Evolutionary conservation across 106 monocot genomes (phyloP).

Genomic region (Dactylorhiza incarnata): DNA sequence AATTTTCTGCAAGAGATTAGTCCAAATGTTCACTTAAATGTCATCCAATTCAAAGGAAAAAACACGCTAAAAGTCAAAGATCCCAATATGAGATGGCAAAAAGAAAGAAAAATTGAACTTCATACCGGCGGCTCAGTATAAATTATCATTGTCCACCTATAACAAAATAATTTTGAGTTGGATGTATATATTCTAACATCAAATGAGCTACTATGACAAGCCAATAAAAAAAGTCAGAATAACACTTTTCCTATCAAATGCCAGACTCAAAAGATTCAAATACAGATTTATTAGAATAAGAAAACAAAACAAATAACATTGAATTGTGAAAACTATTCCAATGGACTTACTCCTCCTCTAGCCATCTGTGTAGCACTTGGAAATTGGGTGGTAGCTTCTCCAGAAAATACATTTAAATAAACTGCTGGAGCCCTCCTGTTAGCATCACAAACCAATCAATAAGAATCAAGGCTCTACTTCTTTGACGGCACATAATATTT

Average conservation of each 20-base stretch:
- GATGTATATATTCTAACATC: no score
- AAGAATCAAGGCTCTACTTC: not conserved
- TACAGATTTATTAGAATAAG: not conserved
- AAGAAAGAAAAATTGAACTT: no score
- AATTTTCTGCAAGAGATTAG: no score
- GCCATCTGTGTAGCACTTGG: constrained; percentile 66
- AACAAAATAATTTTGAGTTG: no score
- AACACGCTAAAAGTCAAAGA: no score
- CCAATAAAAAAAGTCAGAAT: no score
- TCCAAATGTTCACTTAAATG: no score
- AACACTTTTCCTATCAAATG: not conserved
- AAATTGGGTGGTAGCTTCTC: constrained; percentile 68
- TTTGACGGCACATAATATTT: not conserved
- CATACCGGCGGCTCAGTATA: no score
- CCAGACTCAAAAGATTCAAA: not conserved
- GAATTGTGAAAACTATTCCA: not conserved
- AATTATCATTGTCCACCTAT: no score
- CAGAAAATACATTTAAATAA: constrained; percentile 81
- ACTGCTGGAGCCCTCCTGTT: constrained; percentile 64
- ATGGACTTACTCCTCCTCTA: constrained; percentile 69
- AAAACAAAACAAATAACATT: not conserved
- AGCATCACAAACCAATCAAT: not conserved
- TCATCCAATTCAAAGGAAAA: no score
- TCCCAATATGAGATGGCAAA: no score
- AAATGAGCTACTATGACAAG: no score